Percentiles rank a stretch among this genome's conserved stretches.
phyloP scores from a whole-genome alignment of 768 basidiomycete species.

The Crucibulum laeve region DNA sequence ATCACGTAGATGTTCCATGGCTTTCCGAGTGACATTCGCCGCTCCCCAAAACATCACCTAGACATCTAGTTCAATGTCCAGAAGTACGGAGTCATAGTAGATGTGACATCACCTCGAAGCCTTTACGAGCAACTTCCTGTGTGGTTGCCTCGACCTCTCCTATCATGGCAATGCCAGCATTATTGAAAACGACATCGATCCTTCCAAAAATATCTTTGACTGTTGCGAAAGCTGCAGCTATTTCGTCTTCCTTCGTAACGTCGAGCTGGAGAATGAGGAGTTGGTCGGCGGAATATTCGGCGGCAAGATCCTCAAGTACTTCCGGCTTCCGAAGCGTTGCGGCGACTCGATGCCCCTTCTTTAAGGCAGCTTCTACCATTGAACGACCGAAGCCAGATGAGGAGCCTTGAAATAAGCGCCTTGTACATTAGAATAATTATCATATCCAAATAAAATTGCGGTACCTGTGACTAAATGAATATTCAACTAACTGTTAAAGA shows the following conservation, averaged over 20 bases:
- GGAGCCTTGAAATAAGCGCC: conserved; percentile 5
- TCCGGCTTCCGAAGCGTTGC: conserved; percentile 34
- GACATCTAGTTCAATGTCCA: not conserved
- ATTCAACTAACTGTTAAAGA: not conserved
- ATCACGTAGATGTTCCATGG: conserved; percentile 30
- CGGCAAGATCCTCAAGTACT: conserved; percentile 21
- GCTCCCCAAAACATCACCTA: conserved; percentile 30
- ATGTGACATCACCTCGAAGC: conserved; percentile 28
- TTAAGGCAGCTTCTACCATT: conserved; percentile 27
- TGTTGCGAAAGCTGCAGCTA: conserved; percentile 23
- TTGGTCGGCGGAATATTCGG: conserved; percentile 19
- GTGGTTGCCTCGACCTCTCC: conserved; percentile 34
- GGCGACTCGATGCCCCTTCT: conserved; percentile 31
- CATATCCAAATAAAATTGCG: not conserved
- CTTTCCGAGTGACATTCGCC: conserved; percentile 23
- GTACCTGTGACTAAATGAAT: not conserved
- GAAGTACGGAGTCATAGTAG: conserved; percentile 10
- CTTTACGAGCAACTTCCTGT: conserved; percentile 24
- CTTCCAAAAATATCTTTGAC: conserved; percentile 27
- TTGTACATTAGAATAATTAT: not conserved
- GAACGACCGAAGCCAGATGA: conserved; percentile 33
- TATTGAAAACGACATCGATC: conserved; percentile 39
- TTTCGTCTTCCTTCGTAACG: conserved; percentile 25
- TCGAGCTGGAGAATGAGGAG: conserved; percentile 32
- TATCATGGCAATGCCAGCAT: conserved; percentile 28